phyloP scores from a whole-genome alignment of 495 filamentous ascomycete genomes.

The Aspergillus affinis region DNA sequence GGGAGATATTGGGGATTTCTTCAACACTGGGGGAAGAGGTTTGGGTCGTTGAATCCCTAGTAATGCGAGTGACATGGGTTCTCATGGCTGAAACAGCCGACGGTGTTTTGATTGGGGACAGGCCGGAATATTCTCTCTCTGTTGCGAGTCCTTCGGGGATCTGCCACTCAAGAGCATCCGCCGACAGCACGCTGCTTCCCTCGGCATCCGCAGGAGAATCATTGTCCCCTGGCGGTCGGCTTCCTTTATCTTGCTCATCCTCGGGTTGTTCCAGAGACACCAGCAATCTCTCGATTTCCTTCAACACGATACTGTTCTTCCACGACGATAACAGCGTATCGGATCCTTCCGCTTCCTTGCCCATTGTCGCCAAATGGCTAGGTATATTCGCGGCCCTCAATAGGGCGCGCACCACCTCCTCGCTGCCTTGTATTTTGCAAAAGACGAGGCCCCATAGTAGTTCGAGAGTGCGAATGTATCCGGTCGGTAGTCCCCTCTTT shows the following conservation, averaged over 20 bases:
- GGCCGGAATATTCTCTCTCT: slow-evolving; percentile 24
- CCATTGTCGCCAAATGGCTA: slow-evolving; percentile 42
- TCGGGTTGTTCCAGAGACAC: slow-evolving; percentile 44
- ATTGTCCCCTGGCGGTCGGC: slow-evolving; percentile 24
- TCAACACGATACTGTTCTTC: slow-evolving; percentile 53
- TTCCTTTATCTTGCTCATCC: slow-evolving; percentile 31
- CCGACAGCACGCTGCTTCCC: slow-evolving; percentile 31
- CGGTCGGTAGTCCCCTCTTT: slow-evolving; percentile 58
- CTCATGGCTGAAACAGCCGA: slow-evolving; percentile 21
- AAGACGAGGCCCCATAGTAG: slow-evolving; percentile 44
- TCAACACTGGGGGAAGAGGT: slow-evolving; percentile 5
- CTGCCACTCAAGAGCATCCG: slow-evolving; percentile 41
- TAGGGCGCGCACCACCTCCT: slow-evolving; percentile 44
- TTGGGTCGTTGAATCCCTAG: slow-evolving; percentile 31
- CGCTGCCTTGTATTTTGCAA: slow-evolving; percentile 42
- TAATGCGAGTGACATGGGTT: slow-evolving; percentile 13
- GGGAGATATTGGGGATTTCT: background rate
- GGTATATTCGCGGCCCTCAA: slow-evolving; percentile 41
- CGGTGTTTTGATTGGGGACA: slow-evolving; percentile 35
- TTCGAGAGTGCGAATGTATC: slow-evolving; percentile 44
- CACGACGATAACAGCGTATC: slow-evolving; percentile 51
- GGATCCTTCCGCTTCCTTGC: slow-evolving; percentile 45
- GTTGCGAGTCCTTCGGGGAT: slow-evolving; percentile 31
- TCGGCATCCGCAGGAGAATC: slow-evolving; percentile 40
- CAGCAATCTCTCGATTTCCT: slow-evolving; percentile 53